A percentile compares a stretch with the other conserved stretches of the same genome.
phyloP scores from a whole-genome alignment of 805 yeast genomes.

The Cephaloascus fragrans region DNA sequence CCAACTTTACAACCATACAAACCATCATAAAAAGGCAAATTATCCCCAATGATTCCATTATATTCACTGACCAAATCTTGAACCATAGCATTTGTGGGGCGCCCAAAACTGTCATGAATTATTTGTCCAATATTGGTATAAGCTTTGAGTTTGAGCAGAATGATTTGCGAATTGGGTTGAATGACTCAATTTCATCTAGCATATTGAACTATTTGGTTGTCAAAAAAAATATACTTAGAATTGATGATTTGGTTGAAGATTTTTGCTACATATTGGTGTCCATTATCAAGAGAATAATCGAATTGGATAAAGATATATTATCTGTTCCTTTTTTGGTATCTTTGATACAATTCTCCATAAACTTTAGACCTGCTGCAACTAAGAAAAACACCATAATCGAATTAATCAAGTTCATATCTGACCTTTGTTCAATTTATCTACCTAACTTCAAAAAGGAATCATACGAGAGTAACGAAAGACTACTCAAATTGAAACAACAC shows the following conservation, averaged over 20 bases:
- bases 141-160: conserved; percentile 3
- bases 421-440: conserved; percentile 10
- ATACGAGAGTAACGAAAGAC: conserved; percentile 9
- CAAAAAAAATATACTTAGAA: conserved; percentile 30
- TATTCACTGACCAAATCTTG: conserved; percentile 24
- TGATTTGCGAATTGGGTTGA: conserved; percentile 10
- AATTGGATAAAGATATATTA: conserved; percentile 11
- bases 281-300: conserved; percentile 13
- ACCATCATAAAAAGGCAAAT: conserved; percentile 5
- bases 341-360: conserved; percentile 42
- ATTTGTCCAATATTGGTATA: conserved; percentile 18
- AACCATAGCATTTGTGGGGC: conserved; percentile 25
- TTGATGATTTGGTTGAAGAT: conserved; percentile 39
- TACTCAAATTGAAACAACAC: conserved; percentile 22
- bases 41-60: conserved; percentile 20
- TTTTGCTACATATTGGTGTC: conserved; percentile 23
- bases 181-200: conserved; percentile 2
- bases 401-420: conserved; percentile 14
- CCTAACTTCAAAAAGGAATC: conserved; percentile 12
- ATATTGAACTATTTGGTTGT: conserved; percentile 27
- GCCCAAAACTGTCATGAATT: conserved; percentile 17
- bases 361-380: conserved; percentile 57
- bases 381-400: conserved; percentile 22
- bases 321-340: conserved; percentile 55
- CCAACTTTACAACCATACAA: background rate